Conservation (phyloP, 371 early-diverging fungal genomes). For the Saksenaea oblongispora region DNA sequence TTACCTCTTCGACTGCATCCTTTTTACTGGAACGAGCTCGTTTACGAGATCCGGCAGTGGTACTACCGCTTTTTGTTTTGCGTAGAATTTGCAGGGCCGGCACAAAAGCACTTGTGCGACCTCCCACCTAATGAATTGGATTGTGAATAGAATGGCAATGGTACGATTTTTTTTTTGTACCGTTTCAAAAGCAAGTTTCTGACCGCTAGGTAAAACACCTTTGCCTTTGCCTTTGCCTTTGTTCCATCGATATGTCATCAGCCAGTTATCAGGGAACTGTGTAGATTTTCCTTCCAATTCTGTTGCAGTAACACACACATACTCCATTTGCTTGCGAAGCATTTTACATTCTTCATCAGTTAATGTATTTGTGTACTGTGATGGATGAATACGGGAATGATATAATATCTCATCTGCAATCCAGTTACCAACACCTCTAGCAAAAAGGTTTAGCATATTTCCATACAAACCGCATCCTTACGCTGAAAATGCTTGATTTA, state of each 20-base stretch:
- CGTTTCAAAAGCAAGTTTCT: slow-evolving; percentile 37
- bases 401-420: slow-evolving; percentile 12
- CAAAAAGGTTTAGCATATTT: not conserved
- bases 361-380: slow-evolving; percentile 49
- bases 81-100: slow-evolving; percentile 31
- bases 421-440: slow-evolving; percentile 8
- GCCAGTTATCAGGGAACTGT: slow-evolving; percentile 61
- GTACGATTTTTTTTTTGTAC: slow-evolving; percentile 11
- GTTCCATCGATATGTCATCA: slow-evolving; percentile 65
- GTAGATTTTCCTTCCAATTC: slow-evolving; percentile 58
- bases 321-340: slow-evolving; percentile 40
- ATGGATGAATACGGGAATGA: slow-evolving; percentile 11
- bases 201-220: slow-evolving; percentile 38
- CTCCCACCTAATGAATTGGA: slow-evolving; percentile 23
- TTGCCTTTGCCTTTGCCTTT: slow-evolving; percentile 43
- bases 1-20: not conserved
- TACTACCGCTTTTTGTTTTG: not conserved
- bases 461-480: not conserved
- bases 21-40: not conserved
- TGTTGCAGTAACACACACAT: slow-evolving; percentile 50
- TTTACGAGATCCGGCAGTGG: not conserved
- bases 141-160: not conserved
- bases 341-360: slow-evolving; percentile 36
- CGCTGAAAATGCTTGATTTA: slow-evolving; percentile 63
- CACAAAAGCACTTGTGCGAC: slow-evolving; percentile 43